A percentile compares a stretch with the other conserved stretches of the same genome.
Conservation (phyloP, 2,329 filamentous ascomycete genomes). For the Scedosporium dehoogii region DNA sequence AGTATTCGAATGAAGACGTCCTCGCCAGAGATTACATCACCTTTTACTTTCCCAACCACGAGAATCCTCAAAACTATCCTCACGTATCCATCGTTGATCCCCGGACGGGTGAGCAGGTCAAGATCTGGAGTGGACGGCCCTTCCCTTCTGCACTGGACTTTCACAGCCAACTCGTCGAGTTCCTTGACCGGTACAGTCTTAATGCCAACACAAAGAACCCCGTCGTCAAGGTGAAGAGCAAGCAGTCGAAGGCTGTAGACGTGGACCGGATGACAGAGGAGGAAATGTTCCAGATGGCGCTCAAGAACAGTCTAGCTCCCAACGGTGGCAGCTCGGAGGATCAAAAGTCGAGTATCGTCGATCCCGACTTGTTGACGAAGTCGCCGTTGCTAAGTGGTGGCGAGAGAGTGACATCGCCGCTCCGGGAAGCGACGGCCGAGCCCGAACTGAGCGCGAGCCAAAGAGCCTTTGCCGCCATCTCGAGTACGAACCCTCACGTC, state of each 20-base stretch:
- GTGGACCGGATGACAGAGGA: conserved; percentile 90
- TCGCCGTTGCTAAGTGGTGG: conserved; percentile 34
- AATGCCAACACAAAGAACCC: conserved; percentile 86
- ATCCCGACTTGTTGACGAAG: conserved; percentile 84
- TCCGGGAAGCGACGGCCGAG: conserved; percentile 16
- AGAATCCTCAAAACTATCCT: conserved; percentile 83
- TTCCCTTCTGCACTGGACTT: conserved; percentile 72
- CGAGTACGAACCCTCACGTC: conserved; percentile 59
- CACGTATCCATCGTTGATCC: conserved; percentile 95
- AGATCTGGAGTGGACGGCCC: conserved; percentile 82
- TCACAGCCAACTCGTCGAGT: conserved; percentile 84
- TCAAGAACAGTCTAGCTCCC: conserved; percentile 72
- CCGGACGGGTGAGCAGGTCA: conserved; percentile 91
- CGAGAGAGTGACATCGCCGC: conserved; percentile 27
- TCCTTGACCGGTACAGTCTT: conserved; percentile 92
- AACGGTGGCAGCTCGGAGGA: conserved; percentile 19
- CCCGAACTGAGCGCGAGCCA: conserved; percentile 19
- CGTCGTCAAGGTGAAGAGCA: conserved; percentile 67
- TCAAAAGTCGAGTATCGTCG: conserved; percentile 48
- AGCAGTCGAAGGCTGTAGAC: conserved; percentile 59
- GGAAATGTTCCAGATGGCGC: conserved; percentile 89
- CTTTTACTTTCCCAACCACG: conserved; percentile 74
- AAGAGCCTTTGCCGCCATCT: conserved; percentile 57
- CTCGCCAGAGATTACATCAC: conserved; percentile 72
- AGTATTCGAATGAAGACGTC: conserved; percentile 80